Conservation (phyloP, 257 asterid genomes). For the Solanum ossicruentum region DNA sequence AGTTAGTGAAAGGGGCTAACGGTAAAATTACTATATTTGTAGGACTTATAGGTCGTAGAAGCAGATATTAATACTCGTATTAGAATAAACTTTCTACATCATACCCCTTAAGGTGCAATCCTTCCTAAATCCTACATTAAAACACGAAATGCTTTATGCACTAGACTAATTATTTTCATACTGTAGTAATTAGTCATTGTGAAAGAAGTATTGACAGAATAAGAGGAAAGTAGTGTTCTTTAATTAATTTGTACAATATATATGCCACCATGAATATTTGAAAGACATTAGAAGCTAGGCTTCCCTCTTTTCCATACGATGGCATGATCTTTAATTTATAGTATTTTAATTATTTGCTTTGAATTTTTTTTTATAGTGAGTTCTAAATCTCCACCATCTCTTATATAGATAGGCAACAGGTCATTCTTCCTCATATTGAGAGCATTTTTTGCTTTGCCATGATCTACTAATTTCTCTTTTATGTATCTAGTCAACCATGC, state of each 20-base stretch:
- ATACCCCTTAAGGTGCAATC: fast-evolving
- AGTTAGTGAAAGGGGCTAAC: neutral
- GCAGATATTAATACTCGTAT: neutral
- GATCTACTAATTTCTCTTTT: neutral
- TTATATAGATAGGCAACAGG: too few species aligned
- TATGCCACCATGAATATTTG: neutral
- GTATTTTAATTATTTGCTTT: too few species aligned
- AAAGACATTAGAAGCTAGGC: neutral
- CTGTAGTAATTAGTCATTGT: neutral
- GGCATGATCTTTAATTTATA: neutral
- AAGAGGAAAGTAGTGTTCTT: neutral
- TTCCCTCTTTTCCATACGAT: neutral
- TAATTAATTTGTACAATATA: neutral
- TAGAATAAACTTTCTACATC: neutral
- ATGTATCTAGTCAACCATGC: neutral
- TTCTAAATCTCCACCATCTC: neutral
- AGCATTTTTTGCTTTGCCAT: neutral
- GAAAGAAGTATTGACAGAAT: neutral
- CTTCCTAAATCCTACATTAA: neutral
- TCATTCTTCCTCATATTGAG: neutral
- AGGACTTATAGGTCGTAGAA: fast-evolving
- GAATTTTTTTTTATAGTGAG: too few species aligned
- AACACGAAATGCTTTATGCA: neutral
- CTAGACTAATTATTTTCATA: too few species aligned
- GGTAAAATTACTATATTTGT: neutral